phyloP scores from a whole-genome alignment of 2,329 filamentous ascomycete species.

The Colletotrichum sp. region DNA sequence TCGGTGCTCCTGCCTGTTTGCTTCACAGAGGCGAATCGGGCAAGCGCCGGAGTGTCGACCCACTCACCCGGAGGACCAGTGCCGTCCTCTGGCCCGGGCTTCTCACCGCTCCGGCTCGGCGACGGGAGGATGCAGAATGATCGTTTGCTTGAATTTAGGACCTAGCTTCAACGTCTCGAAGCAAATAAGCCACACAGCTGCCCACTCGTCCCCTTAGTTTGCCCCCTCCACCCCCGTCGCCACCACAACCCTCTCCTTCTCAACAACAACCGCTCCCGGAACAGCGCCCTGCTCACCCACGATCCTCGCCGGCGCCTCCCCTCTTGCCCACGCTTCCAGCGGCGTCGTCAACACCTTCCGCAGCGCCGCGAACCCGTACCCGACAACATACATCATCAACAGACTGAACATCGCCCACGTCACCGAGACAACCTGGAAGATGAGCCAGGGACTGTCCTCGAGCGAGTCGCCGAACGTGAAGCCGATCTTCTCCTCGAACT shows the following conservation, averaged over 20 bases:
- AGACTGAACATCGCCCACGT: background rate
- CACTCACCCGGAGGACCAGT: background rate
- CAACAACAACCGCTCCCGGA: background rate
- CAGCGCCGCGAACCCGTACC: conserved; percentile 2
- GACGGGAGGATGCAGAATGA: background rate
- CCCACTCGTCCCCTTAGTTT: background rate
- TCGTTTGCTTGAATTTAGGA: background rate
- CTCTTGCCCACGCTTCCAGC: background rate
- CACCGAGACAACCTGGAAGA: background rate
- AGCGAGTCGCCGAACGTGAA: background rate
- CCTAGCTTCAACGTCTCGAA: background rate
- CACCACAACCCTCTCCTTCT: background rate
- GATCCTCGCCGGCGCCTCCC: background rate
- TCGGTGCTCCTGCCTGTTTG: conserved; percentile 8
- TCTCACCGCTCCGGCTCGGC: background rate
- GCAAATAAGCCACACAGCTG: background rate
- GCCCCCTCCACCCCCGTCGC: background rate
- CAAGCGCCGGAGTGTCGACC: background rate
- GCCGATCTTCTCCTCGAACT: background rate
- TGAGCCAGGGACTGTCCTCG: background rate
- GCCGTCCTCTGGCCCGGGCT: background rate
- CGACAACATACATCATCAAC: background rate
- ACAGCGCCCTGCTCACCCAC: background rate
- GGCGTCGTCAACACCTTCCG: conserved; percentile 11
- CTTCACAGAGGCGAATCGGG: background rate